These are phyloP conservation scores for Thelephora terrestris DNA, from an alignment of 1,284 basidiomycete genomes.

Conservation along the genomic window DNA sequence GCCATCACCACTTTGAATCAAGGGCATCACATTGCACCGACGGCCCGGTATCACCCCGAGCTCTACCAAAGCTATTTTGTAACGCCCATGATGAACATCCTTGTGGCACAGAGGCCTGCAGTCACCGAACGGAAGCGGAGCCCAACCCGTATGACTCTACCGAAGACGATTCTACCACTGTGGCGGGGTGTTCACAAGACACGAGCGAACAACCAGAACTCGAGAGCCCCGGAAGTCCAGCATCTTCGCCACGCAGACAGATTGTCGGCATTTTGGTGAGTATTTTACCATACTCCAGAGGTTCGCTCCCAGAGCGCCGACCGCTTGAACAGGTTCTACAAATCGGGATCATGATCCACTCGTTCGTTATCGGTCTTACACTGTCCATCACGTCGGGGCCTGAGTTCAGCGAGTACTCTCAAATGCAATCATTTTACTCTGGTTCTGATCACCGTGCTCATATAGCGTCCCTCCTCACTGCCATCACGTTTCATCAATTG, in stretches of 20 bases:
- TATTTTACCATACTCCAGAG: not conserved
- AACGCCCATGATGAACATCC: too few relatives aligned
- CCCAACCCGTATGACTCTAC: too few relatives aligned
- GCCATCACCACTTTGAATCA: not conserved
- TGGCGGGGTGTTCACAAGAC: conserved; percentile 11
- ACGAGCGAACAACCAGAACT: conserved; percentile 16
- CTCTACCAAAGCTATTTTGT: not conserved
- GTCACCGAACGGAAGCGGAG: too few relatives aligned
- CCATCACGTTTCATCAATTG: conserved; percentile 69
- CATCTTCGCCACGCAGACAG: conserved; percentile 34
- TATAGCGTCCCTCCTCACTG: conserved; percentile 58
- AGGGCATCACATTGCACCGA: not conserved
- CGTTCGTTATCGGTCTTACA: conserved; percentile 67
- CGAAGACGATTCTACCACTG: not conserved
- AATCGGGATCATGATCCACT: conserved; percentile 76
- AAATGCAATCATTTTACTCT: conserved; percentile 2
- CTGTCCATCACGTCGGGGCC: conserved; percentile 54
- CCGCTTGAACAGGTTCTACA: conserved; percentile 47
- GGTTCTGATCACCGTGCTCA: conserved; percentile 1
- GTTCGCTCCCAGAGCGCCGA: not conserved
- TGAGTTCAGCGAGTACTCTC: conserved; percentile 52
- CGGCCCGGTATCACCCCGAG: not conserved
- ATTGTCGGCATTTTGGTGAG: conserved; percentile 55
- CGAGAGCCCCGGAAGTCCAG: conserved; percentile 27
- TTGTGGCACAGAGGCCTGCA: too few relatives aligned